Conservation (phyloP, 2,329 filamentous ascomycete species). For the Setomelanomma holmii region DNA sequence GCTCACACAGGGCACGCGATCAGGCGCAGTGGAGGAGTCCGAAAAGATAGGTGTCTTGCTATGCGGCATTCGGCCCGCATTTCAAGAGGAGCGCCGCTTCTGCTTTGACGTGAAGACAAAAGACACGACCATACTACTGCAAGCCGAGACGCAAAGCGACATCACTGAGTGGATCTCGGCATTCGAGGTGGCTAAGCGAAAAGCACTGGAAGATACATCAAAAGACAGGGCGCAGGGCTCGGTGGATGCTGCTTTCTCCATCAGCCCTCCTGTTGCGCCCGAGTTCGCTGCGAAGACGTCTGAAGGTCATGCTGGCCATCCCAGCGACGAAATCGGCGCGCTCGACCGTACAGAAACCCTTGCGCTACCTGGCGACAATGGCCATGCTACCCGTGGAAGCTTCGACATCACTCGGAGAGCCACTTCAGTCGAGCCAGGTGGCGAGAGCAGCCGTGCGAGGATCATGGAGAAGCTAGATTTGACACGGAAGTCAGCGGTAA, state of each 20-base stretch:
- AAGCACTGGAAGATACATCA: slow-evolving; percentile 78
- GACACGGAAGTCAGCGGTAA: slow-evolving; percentile 77
- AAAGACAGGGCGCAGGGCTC: slow-evolving; percentile 58
- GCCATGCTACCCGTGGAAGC: slow-evolving; percentile 68
- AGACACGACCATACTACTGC: slow-evolving; percentile 84
- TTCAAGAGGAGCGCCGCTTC: slow-evolving; percentile 91
- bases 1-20: slow-evolving; percentile 80
- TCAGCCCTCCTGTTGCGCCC: slow-evolving; percentile 84
- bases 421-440: slow-evolving; percentile 65
- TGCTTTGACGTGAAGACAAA: slow-evolving; percentile 99
- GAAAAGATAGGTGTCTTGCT: slow-evolving; percentile 95
- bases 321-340: slow-evolving; percentile 60
- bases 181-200: slow-evolving; percentile 93
- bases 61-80: slow-evolving; percentile 89
- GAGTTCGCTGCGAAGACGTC: slow-evolving; percentile 86
- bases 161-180: slow-evolving; percentile 94
- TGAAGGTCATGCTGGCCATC: slow-evolving; percentile 67
- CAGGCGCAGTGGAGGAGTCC: slow-evolving; percentile 87
- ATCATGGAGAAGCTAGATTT: slow-evolving; percentile 94
- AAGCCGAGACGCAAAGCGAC: slow-evolving; percentile 90
- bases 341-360: slow-evolving; percentile 71
- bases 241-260: slow-evolving; percentile 82
- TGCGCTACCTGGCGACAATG: slow-evolving; percentile 67
- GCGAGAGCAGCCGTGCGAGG: slow-evolving; percentile 75
- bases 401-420: slow-evolving; percentile 70